Evolutionary conservation across 2,329 filamentous ascomycete genomes (phyloP), one percentile per base, ranked within the genome.

Genomic region (Madurella fahalii): DNA sequence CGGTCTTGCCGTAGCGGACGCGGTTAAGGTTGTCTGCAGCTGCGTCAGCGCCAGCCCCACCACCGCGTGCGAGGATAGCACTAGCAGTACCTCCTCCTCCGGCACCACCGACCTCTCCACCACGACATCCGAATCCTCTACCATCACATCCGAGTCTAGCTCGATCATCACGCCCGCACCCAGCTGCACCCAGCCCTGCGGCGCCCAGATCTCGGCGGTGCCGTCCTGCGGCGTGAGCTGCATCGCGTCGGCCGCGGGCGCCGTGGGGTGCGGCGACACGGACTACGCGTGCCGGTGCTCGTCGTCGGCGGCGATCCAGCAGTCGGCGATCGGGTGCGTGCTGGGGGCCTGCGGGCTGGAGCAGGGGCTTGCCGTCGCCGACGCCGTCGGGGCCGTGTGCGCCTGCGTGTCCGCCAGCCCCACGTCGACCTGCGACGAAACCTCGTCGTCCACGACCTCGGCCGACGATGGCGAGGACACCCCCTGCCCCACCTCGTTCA

Each of bases 251-350:
- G 47, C 42, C 25, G 52, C 41, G 16, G 25, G 43, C 8, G 17
- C 18, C 4, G n/a, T 50, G 13, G 52, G 52, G 9, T 54, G 52
- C 18, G 25, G 12, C 3, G 37, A 39, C 13, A 34, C 34, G 13
- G 52, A 54, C 37, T 54, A 54, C 16, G n/a, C 11, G 13, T 54
- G 52, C 47, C 52, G 50, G 2, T 54, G 52, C 30, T 8, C 42
- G 16, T 41, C 45, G 13, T 39, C 31, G 20, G 15, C 13, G 13
- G 40, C 41, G 18, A 44, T 54, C 18, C 46, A 50, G 5, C 20
- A n/a, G 9, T 15, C 34, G 1, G 52, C 47, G 13, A 30, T 49
- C 16, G 16, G 15, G n/a, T 54, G 52, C 13, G 52, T 54, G 8
- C 9, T 54, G 9, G 20, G 30, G 16, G 52, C 32, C 2, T 54